Evolutionary conservation across 78 protist genomes (phyloP).

Genomic region (Dictyostelium purpureum): DNA sequence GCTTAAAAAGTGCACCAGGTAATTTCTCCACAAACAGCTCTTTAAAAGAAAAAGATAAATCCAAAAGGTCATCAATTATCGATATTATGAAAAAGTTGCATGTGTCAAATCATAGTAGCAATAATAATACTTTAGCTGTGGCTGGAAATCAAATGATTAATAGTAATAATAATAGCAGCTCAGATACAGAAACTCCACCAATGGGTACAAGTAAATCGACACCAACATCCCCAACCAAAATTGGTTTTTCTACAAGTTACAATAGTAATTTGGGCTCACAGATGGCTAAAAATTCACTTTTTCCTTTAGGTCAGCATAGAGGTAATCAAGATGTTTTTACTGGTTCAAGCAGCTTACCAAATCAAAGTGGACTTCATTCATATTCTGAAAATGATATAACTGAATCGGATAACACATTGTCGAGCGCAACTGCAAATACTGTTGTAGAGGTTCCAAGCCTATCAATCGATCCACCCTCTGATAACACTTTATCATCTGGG

Average conservation of each 20-base stretch:
- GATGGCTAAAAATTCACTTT: neutral
- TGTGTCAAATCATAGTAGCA: neutral
- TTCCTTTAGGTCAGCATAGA: constrained; percentile 56
- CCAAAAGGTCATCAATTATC: neutral
- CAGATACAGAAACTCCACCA: neutral
- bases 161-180: neutral
- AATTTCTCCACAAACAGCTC: neutral
- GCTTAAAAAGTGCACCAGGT: neutral
- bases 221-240: neutral
- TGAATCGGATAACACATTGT: constrained; percentile 4
- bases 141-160: neutral
- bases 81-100: neutral
- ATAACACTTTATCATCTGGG: neutral
- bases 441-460: constrained; percentile 4
- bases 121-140: neutral
- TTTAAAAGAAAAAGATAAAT: neutral
- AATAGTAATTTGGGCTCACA: neutral
- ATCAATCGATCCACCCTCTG: constrained; percentile 38
- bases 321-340: constrained; percentile 1
- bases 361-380: neutral
- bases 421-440: neutral
- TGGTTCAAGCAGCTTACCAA: neutral
- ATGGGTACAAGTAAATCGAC: neutral
- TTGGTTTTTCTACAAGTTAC: neutral
- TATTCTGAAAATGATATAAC: constrained; percentile 4